Evolutionary conservation across 192 early-diverging fungal species (phyloP).

Genomic region (Ramicandelaber brevisporus): DNA sequence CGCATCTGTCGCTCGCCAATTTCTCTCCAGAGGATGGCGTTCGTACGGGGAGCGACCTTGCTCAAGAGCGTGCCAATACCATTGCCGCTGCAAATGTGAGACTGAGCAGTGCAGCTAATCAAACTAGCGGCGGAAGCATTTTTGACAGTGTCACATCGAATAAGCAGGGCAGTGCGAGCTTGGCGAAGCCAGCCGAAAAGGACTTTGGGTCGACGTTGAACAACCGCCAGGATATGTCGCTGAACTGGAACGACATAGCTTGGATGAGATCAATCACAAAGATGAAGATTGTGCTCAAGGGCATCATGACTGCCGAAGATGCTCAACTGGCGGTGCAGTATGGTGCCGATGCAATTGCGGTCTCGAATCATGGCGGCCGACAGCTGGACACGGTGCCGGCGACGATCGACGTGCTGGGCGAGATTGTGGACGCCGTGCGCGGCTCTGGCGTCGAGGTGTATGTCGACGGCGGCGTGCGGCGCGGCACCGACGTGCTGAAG

Average conservation of each 20-base stretch:
- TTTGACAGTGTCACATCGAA: too few species aligned
- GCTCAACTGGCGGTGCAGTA: conserved; percentile 53
- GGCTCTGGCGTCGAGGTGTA: conserved; percentile 54
- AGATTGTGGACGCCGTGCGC: conserved; percentile 53
- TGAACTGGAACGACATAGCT: conserved; percentile 62
- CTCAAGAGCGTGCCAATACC: conserved; percentile 2
- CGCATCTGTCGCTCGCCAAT: conserved; percentile 35
- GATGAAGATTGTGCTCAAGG: conserved; percentile 81
- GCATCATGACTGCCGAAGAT: conserved; percentile 74
- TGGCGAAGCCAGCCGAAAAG: too few species aligned
- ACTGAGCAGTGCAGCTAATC: too few species aligned
- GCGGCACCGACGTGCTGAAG: conserved; percentile 86
- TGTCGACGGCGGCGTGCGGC: conserved; percentile 79
- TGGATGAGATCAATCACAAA: conserved; percentile 69
- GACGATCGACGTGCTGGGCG: conserved; percentile 68
- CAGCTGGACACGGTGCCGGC: conserved; percentile 66
- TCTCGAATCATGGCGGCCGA: conserved; percentile 93
- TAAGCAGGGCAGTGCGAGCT: too few species aligned
- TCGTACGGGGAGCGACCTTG: too few species aligned
- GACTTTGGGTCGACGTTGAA: conserved; percentile 17
- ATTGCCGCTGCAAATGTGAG: too few species aligned
- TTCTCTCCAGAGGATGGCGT: conserved; percentile 14
- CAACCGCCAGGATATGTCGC: conserved; percentile 32
- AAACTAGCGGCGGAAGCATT: too few species aligned
- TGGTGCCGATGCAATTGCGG: conserved; percentile 61